These are phyloP conservation scores for Andrographis paniculata DNA, from an alignment of 305 asterid species.

Conservation along the genomic window DNA sequence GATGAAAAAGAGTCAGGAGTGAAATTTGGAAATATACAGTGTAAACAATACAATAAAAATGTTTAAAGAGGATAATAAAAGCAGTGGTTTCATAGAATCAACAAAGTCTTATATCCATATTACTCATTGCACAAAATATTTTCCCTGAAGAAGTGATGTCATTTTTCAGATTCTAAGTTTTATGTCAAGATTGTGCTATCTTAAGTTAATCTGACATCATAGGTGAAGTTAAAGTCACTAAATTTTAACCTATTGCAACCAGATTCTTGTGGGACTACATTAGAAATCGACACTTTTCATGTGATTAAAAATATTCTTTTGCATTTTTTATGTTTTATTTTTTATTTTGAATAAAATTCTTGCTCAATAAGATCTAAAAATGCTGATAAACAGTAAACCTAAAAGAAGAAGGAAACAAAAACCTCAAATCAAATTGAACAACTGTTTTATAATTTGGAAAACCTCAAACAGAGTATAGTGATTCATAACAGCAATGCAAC, in stretches of 20 bases:
- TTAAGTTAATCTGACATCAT: too few relatives aligned
- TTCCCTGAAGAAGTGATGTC: neutral
- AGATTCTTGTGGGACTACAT: too few relatives aligned
- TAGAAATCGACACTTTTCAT: too few relatives aligned
- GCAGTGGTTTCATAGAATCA: neutral
- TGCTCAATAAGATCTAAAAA: too few relatives aligned
- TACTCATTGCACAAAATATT: neutral
- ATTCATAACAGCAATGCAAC: neutral
- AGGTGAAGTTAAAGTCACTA: too few relatives aligned
- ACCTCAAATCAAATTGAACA: neutral
- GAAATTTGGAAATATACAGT: neutral
- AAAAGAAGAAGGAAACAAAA: neutral
- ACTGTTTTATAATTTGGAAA: constrained; percentile 1
- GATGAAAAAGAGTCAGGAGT: neutral
- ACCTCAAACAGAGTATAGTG: neutral
- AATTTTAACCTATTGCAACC: too few relatives aligned
- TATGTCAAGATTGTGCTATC: too few relatives aligned
- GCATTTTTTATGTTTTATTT: too few relatives aligned
- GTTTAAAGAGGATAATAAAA: neutral
- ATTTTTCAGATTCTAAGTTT: neutral
- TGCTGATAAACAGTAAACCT: too few relatives aligned
- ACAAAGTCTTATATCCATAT: neutral
- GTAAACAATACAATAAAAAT: neutral
- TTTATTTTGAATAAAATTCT: too few relatives aligned
- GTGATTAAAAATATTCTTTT: too few relatives aligned